Conservation (phyloP, 495 filamentous ascomycete species). For the Podospora fimiseda region DNA sequence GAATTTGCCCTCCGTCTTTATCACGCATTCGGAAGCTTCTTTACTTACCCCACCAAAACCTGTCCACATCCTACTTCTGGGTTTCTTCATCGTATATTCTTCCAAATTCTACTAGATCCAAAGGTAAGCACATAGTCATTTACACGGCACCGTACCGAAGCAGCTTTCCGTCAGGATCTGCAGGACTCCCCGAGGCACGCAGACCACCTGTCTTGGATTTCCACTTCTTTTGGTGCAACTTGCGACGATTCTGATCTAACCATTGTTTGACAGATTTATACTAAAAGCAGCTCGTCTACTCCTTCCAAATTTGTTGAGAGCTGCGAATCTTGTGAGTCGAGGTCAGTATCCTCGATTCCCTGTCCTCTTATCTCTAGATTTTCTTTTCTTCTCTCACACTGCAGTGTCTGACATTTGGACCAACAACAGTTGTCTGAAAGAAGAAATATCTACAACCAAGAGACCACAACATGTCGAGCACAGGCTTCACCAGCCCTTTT, state of each 20-base stretch:
- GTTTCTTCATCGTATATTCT: background rate
- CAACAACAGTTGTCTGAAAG: background rate
- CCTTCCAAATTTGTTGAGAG: no score
- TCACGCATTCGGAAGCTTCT: background rate
- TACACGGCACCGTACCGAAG: background rate
- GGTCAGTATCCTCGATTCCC: background rate
- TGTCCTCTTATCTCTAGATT: background rate
- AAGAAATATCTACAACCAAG: background rate
- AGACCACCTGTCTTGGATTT: background rate
- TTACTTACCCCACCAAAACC: background rate
- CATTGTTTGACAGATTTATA: background rate
- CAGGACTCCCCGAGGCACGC: no score
- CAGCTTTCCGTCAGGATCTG: background rate
- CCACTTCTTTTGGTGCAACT: no score
- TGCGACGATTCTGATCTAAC: background rate
- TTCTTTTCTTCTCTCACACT: background rate
- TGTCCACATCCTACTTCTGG: background rate
- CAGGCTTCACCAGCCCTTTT: constrained; percentile 50
- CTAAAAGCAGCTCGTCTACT: no score
- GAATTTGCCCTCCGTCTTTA: constrained; percentile 7
- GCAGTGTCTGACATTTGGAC: background rate
- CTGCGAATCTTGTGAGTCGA: background rate
- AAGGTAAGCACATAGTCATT: background rate
- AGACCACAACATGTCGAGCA: constrained; percentile 37
- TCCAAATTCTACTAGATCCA: background rate